Base-by-base conservation (phyloP, 306 rosid species). In the Vigna radiata region DNA sequence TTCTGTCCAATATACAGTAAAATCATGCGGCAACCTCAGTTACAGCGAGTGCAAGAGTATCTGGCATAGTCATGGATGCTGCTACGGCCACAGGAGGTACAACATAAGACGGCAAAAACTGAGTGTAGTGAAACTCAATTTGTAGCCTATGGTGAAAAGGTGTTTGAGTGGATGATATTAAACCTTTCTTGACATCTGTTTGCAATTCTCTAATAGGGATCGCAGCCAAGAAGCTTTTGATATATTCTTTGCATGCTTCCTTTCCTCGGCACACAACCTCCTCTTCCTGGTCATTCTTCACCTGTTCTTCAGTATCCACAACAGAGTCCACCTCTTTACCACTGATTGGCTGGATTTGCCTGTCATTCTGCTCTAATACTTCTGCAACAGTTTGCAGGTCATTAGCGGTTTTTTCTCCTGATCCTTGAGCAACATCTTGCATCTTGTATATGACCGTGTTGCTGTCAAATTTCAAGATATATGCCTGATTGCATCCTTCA, bases 181-280 rank as follows among this genome's bases (percentile, higher is more conserved):
- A 80, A 74, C 99, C 99, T 81, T 91, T 96, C 88, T 88, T 96
- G 11, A 96, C 88, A 86, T 96, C 99, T 50, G 93, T 93, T 85
- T 92, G 98, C 85, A 96, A 58, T 79, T 96, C 98, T 85, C 99
- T 87, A 31, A 96, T 85, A 36, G 99, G 99, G 62, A 96, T 92
- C 19, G 99, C 97, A 67, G 99, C 99, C 90, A 96, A 84, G 90
- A 96, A 96, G 86, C 90, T 93, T 87, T 96, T 96, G 21, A 96
- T 96, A 80, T 93, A 96, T 85, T 96, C 96, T 80, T 91, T 96
- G 88, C 99, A 96, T 4, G 97, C 91, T 79, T 93, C 97, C 77
- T 96, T 96, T 78, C 99, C 99, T 52, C 73, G 78, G 82, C 94
- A 93, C 18, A 93, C 80, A 31, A 89, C 77, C 84, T 87, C 90